These are phyloP conservation scores for Ambrosia artemisiifolia DNA, from an alignment of 129 eudicot genomes.

Conservation along the genomic window DNA sequence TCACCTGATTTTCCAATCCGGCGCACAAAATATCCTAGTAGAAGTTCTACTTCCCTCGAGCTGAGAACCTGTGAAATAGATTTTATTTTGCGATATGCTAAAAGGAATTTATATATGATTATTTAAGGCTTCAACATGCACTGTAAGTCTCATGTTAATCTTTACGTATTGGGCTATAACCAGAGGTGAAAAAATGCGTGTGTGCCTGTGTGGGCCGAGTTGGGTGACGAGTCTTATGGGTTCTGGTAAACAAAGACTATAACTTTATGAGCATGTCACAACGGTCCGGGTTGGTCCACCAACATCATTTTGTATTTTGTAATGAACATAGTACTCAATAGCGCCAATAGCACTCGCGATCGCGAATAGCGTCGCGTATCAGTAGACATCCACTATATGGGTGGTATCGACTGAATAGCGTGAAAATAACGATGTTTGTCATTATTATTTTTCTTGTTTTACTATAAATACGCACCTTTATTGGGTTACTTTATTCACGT, in stretches of 20 bases:
- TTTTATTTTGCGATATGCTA: not conserved
- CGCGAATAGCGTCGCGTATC: too few species aligned
- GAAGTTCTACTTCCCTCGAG: constrained; percentile 74
- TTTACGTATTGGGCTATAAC: not conserved
- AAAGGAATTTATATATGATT: not conserved
- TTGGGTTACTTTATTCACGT: too few species aligned
- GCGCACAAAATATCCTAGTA: constrained; percentile 70
- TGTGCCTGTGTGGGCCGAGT: not conserved
- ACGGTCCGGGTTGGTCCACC: not conserved
- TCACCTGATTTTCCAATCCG: constrained; percentile 47
- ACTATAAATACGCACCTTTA: too few species aligned
- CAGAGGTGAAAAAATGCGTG: too few species aligned
- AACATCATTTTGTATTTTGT: not conserved
- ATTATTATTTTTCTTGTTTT: too few species aligned
- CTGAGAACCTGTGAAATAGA: constrained; percentile 61
- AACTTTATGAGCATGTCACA: not conserved
- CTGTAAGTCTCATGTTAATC: not conserved
- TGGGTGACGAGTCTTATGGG: not conserved
- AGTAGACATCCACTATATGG: too few species aligned
- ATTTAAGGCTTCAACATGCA: not conserved
- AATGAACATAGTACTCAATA: too few species aligned
- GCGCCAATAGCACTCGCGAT: too few species aligned
- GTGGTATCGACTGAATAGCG: too few species aligned
- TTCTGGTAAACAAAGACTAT: not conserved
- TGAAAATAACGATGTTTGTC: too few species aligned